A percentile compares a stretch with the other conserved stretches of the same genome.
phyloP scores from a whole-genome alignment of 1,139 yeast species.

The Yamadazyma trypodendri region DNA sequence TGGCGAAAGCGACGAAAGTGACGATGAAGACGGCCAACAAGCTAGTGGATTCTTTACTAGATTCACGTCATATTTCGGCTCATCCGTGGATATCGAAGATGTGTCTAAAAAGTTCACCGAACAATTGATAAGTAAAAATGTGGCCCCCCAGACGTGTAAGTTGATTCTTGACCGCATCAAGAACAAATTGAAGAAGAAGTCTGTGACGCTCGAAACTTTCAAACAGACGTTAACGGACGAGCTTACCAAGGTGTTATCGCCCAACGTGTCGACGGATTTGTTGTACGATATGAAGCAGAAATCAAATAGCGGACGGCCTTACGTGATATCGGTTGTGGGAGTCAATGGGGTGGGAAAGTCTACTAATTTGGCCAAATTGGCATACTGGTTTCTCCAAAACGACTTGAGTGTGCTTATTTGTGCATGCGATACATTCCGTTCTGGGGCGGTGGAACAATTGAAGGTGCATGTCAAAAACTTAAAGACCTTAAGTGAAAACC shows the following conservation, averaged over 20 bases:
- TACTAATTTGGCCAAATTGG: conserved; percentile 89
- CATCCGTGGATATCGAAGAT: conserved; percentile 35
- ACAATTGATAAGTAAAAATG: conserved; percentile 43
- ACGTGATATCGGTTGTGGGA: conserved; percentile 94
- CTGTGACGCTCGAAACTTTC: conserved; percentile 31
- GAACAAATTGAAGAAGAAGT: conserved; percentile 27
- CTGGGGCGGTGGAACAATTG: conserved; percentile 97
- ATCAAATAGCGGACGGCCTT: conserved; percentile 55
- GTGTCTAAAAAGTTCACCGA: conserved; percentile 44
- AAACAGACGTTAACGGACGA: conserved; percentile 71
- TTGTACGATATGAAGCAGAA: conserved; percentile 71
- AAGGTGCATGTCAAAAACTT: conserved; percentile 89
- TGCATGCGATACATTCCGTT: conserved; percentile 96
- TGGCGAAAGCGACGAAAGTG: conserved; percentile 29
- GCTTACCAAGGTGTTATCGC: conserved; percentile 80
- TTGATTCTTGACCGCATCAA: conserved; percentile 38
- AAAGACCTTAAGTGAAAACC: conserved; percentile 44
- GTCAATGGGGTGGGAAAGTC: conserved; percentile 98
- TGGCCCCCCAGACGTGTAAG: conserved; percentile 42
- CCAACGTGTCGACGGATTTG: conserved; percentile 86
- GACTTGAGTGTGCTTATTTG: conserved; percentile 84
- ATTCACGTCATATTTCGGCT: conserved; percentile 40
- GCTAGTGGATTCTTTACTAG: conserved; percentile 33
- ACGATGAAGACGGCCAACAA: conserved; percentile 9
- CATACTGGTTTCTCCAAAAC: conserved; percentile 93